phyloP scores from a whole-genome alignment of 2,329 filamentous ascomycete species.

The Diaporthe capsici region DNA sequence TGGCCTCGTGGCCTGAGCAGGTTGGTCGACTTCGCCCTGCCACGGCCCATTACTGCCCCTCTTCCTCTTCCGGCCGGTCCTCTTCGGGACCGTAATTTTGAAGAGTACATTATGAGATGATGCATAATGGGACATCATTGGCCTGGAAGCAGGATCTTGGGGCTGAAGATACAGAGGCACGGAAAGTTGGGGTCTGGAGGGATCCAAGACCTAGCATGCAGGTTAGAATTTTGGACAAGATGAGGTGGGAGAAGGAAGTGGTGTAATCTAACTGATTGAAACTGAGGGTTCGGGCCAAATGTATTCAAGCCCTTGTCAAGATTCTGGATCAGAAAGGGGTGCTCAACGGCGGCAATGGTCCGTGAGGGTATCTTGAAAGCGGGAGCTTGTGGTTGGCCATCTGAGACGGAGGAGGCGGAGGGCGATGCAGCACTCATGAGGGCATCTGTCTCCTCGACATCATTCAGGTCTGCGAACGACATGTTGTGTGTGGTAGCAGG shows the following conservation, averaged over 20 bases:
- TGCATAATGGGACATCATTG: conserved; percentile 82
- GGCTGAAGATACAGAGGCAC: conserved; percentile 83
- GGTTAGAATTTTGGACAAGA: conserved; percentile 16
- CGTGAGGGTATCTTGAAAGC: conserved; percentile 54
- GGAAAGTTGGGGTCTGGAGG: conserved; percentile 60
- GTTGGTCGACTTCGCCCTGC: conserved; percentile 57
- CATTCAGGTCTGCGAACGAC: conserved; percentile 13
- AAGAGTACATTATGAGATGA: conserved; percentile 87
- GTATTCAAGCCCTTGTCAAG: conserved; percentile 58
- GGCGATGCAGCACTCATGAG: conserved; percentile 20
- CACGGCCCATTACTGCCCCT: conserved; percentile 80
- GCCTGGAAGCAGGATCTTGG: conserved; percentile 83
- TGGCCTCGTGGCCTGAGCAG: conserved; percentile 41
- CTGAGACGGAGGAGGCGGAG: conserved; percentile 21
- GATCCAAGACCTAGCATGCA: conserved; percentile 60
- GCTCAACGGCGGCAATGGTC: conserved; percentile 59
- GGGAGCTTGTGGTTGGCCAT: conserved; percentile 49
- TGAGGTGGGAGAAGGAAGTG: not conserved
- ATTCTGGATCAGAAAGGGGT: conserved; percentile 58
- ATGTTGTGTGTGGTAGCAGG: conserved; percentile 13
- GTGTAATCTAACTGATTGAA: conserved; percentile 51
- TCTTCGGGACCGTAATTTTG: conserved; percentile 87
- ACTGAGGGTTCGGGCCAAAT: conserved; percentile 56
- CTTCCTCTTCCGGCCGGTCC: conserved; percentile 89
- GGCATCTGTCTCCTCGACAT: conserved; percentile 34